phyloP scores from a whole-genome alignment of 352 stramenopile genomes.

The Peronospora tabacina region DNA sequence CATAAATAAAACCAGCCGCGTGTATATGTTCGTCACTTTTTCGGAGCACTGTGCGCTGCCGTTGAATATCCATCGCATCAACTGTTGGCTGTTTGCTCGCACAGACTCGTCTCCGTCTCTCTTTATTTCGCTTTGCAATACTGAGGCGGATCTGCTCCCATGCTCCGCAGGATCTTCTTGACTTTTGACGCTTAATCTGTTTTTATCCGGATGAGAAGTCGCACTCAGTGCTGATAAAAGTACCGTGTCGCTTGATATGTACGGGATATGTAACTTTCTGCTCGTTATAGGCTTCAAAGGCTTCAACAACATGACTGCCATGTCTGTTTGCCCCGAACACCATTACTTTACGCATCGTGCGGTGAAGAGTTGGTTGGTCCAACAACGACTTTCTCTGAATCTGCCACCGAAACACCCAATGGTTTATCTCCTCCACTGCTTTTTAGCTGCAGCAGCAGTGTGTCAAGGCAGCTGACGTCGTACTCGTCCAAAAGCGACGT shows the following conservation, averaged over 20 bases:
- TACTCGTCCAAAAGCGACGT: conserved; percentile 83
- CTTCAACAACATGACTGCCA: conserved; percentile 1
- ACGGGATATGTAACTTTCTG: conserved; percentile 29
- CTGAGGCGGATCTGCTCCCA: conserved; percentile 6
- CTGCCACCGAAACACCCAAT: conserved; percentile 31
- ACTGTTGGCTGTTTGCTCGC: conserved; percentile 32
- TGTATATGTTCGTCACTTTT: conserved; percentile 31
- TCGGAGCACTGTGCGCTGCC: conserved; percentile 33
- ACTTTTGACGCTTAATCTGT: conserved; percentile 28
- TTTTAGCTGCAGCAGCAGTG: conserved; percentile 75
- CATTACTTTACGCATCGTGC: conserved; percentile 27
- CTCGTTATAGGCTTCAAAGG: neutral
- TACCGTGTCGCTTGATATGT: conserved; percentile 24
- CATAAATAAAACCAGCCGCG: conserved; percentile 38
- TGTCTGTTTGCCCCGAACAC: neutral
- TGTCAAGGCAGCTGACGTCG: conserved; percentile 77
- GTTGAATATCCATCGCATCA: conserved; percentile 35
- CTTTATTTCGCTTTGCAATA: conserved; percentile 13
- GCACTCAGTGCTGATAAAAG: conserved; percentile 7
- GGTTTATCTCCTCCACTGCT: conserved; percentile 39
- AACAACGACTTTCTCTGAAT: conserved; percentile 56
- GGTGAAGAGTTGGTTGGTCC: conserved; percentile 34
- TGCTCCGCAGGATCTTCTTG: conserved; percentile 19
- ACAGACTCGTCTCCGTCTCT: conserved; percentile 29
- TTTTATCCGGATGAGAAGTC: conserved; percentile 22